Percentiles rank a stretch among this genome's conserved stretches.
Conservation (phyloP, 495 filamentous ascomycete genomes). For the Beverwykella pulmonaria region DNA sequence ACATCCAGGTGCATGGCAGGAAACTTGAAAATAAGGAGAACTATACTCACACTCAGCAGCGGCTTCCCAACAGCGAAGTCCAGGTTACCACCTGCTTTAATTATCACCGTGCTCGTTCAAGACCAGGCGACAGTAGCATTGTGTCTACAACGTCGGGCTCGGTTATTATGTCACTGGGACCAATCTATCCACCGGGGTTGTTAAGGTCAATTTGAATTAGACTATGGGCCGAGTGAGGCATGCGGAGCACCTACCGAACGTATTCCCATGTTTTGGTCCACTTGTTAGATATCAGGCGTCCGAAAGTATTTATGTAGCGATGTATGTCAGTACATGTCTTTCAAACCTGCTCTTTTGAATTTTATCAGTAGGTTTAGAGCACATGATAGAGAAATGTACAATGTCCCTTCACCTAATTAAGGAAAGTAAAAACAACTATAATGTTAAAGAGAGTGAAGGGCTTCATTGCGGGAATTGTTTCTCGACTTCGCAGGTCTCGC, state of each 20-base stretch:
- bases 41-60: not conserved
- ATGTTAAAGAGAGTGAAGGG: not conserved
- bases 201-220: not conserved
- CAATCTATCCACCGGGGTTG: not conserved
- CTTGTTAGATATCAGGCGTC: constrained; percentile 19
- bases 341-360: too few relatives aligned
- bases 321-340: too few relatives aligned
- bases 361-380: not conserved
- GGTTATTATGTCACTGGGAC: not conserved
- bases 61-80: constrained; percentile 21
- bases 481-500: too few relatives aligned
- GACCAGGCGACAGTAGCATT: constrained; percentile 14
- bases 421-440: not conserved
- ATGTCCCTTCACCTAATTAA: not conserved
- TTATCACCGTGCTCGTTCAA: constrained; percentile 8
- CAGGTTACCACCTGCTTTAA: constrained; percentile 14
- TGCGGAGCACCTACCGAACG: constrained; percentile 12
- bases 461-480: not conserved
- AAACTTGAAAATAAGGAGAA: not conserved
- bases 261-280: constrained; percentile 26
- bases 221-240: not conserved
- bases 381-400: not conserved
- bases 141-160: constrained; percentile 12
- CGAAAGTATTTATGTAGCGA: constrained; percentile 14
- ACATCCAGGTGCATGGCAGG: not conserved